Evolutionary conservation across 2,329 filamentous ascomycete genomes (phyloP), one percentile per base, ranked within the genome.

Genomic region (Lecanicillium sp.): DNA sequence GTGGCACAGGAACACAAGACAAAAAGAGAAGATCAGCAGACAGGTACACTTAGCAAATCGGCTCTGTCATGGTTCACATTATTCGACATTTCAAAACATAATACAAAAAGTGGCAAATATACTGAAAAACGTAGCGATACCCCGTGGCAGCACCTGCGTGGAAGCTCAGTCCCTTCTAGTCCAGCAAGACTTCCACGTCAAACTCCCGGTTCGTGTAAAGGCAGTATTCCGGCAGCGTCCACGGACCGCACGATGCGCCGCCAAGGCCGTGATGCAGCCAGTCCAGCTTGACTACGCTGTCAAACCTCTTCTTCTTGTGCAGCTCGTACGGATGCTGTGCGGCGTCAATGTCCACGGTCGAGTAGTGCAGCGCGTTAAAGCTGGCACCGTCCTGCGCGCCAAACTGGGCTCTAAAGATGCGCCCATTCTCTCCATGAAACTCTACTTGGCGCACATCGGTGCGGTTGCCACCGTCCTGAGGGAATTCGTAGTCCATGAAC

Each of bases 391-490:
- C 63, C 14, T 70, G 60, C n/a, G 67, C 63, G 0, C 70, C 72
- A 51, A 72, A 77, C 3, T 64, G 56, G 2, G 71, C 73, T 8
- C 71, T 63, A 40, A 78, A 50, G 14, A 75, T 52, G 0, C 62
- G 56, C 2, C 50, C 62, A 17, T 57, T 58, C 52, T 59, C 62
- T 6, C 59, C 59, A 17, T 61, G 56, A 46, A 78, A 67, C 60
- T 72, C 69, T 3, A 85, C 71, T 76, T 79, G 84, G 2, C 77
- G 68, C 2, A 77, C 76, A 55, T 86, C 82, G 0, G 77, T 81
- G 15, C 79, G 70, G 60, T 86, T 86, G 0, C 80, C 79, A 26
- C 70, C 73, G 51, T 87, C 84, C 60, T 87, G 84, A 0, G 83
- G 84, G 48, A 78, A 81, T 54, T 87, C 83, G 58, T 85, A 86